Conservation (phyloP, 1,284 basidiomycete species). For the Cryptococcus sp. region DNA sequence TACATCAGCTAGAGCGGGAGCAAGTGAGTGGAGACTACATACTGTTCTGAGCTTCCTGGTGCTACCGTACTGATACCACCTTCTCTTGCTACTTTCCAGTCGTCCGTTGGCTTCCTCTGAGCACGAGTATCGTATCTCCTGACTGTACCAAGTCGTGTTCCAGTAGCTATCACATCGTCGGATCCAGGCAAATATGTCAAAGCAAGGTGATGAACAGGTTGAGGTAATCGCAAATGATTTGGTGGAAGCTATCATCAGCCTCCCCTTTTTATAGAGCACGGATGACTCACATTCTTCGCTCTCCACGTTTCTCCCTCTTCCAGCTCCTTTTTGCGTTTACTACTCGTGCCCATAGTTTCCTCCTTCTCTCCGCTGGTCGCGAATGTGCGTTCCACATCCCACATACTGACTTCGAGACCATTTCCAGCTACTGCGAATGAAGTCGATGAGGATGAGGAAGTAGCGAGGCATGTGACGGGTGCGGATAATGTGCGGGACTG, state of each 20-base stretch:
- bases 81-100: conserved; percentile 46
- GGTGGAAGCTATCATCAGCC: conserved; percentile 54
- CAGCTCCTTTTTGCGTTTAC: conserved; percentile 67
- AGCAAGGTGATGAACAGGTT: conserved; percentile 72
- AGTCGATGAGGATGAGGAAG: conserved; percentile 52
- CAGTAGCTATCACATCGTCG: conserved; percentile 57
- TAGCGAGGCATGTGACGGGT: conserved; percentile 45
- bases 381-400: conserved; percentile 71
- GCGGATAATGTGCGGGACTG: conserved; percentile 26
- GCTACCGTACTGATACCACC: conserved; percentile 65
- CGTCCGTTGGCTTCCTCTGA: conserved; percentile 57
- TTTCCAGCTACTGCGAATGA: conserved; percentile 78
- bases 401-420: conserved; percentile 80
- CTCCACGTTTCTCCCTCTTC: conserved; percentile 57
- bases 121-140: conserved; percentile 72
- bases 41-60: conserved; percentile 62
- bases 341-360: conserved; percentile 5
- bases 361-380: conserved; percentile 6
- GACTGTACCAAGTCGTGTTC: conserved; percentile 71
- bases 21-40: conserved; percentile 42
- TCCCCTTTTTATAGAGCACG: neutral
- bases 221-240: conserved; percentile 70
- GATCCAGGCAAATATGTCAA: conserved; percentile 52
- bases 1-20: neutral
- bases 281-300: conserved; percentile 44